A percentile compares a stretch with the other conserved stretches of the same genome.
phyloP scores from a whole-genome alignment of 2,329 filamentous ascomycete species.

The Furcasterigmium furcatum region DNA sequence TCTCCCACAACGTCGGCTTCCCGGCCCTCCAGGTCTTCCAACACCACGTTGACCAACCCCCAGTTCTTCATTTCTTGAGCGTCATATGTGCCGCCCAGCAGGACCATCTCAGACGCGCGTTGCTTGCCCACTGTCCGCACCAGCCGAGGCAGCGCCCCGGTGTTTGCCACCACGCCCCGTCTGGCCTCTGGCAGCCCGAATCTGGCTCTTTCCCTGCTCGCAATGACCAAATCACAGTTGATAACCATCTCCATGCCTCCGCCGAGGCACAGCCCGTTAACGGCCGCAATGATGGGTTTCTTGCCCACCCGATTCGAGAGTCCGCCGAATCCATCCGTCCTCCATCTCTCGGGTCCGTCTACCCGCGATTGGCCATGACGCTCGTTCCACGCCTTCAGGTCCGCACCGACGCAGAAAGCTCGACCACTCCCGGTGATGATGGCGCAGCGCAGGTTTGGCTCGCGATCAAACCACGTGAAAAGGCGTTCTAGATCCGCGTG shows the following conservation, averaged over 20 bases:
- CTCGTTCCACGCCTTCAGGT: slow-evolving; percentile 50
- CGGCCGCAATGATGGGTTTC: slow-evolving; percentile 57
- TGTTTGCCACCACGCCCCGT: slow-evolving; percentile 67
- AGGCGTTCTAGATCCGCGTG: slow-evolving; percentile 38
- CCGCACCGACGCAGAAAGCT: slow-evolving; percentile 53
- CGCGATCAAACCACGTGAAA: slow-evolving; percentile 53
- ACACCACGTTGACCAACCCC: slow-evolving; percentile 69
- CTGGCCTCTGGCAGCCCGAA: slow-evolving; percentile 72
- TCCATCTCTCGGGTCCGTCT: slow-evolving; percentile 11
- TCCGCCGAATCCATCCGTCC: no score
- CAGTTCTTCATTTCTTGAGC: slow-evolving; percentile 58
- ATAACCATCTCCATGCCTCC: slow-evolving; percentile 54
- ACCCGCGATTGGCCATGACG: no score
- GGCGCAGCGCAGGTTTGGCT: slow-evolving; percentile 42
- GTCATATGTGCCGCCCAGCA: slow-evolving; percentile 60
- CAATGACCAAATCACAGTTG: no score
- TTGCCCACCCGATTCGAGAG: slow-evolving; percentile 53
- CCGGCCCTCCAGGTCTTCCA: no score
- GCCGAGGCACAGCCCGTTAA: slow-evolving; percentile 53
- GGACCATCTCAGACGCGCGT: slow-evolving; percentile 67
- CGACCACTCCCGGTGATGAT: slow-evolving; percentile 49
- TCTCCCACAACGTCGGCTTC: no score
- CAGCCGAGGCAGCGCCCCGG: slow-evolving; percentile 68
- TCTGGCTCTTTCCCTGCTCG: slow-evolving; percentile 42
- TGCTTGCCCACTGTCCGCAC: slow-evolving; percentile 64